A percentile compares a stretch with the other conserved stretches of the same genome.
These are phyloP conservation scores for Pittosporum tobira DNA, from an alignment of 129 eudicot species.

Conservation along the genomic window DNA sequence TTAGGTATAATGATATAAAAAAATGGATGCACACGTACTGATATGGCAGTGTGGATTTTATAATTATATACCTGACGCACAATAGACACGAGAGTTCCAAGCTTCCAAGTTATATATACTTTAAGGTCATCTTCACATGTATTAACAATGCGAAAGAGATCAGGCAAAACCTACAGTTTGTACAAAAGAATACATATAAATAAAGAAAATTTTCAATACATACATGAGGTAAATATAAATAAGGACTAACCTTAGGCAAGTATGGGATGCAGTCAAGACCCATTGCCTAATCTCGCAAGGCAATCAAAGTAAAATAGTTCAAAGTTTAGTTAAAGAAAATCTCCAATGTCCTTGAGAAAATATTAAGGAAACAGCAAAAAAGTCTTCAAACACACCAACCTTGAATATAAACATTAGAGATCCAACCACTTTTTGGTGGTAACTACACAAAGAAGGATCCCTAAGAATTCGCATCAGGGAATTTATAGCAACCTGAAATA, in stretches of 20 bases:
- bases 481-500: conserved; percentile 85
- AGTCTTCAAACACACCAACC: conserved; percentile 39
- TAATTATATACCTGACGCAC: no score
- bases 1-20: no score
- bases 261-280: conserved; percentile 95
- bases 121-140: conserved; percentile 83
- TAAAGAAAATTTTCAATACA: no score
- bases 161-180: conserved; percentile 72
- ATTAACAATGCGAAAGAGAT: conserved; percentile 73
- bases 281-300: conserved; percentile 72
- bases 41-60: no score
- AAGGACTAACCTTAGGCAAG: conserved; percentile 81
- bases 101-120: conserved; percentile 93
- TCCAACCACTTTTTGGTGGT: conserved; percentile 95
- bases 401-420: conserved; percentile 93
- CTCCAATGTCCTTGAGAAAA: neutral
- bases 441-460: conserved; percentile 94
- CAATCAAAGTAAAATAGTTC: neutral
- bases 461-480: conserved; percentile 91
- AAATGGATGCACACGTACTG: no score
- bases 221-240: no score
- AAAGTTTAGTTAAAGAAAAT: neutral
- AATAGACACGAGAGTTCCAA: conserved; percentile 92
- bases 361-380: neutral
- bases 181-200: no score